Conservation (phyloP, 2,329 filamentous ascomycete genomes). For the Plectosphaerella plurivora region DNA sequence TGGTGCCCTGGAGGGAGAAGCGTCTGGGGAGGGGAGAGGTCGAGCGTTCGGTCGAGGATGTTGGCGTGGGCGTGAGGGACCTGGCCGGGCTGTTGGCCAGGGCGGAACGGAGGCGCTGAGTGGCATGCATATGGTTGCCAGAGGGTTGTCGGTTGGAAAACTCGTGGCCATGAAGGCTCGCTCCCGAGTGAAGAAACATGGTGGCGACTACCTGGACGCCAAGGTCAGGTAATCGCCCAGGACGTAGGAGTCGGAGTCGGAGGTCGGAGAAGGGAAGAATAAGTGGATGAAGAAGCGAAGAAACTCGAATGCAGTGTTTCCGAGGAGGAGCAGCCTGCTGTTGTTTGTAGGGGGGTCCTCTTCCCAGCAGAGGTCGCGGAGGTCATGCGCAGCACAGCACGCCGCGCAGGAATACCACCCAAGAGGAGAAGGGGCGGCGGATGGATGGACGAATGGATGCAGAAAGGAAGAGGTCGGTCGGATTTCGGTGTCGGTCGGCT, state of each 20-base stretch:
- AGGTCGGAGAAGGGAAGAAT: not conserved
- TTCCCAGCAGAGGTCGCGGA: too few species aligned
- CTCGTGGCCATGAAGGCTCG: conserved; percentile 57
- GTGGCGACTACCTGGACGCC: conserved; percentile 11
- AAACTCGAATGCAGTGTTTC: not conserved
- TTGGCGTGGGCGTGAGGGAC: not conserved
- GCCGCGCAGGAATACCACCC: too few species aligned
- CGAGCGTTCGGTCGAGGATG: not conserved
- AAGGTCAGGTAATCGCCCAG: conserved; percentile 1
- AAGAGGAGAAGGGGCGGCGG: too few species aligned
- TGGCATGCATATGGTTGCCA: conserved; percentile 14
- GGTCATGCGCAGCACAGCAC: too few species aligned
- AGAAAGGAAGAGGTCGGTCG: too few species aligned
- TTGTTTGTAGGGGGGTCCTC: too few species aligned
- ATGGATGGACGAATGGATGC: too few species aligned
- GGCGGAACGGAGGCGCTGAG: conserved; percentile 5
- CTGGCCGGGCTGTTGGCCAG: not conserved
- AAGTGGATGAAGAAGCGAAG: not conserved
- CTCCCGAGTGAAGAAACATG: conserved; percentile 58
- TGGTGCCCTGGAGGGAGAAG: not conserved
- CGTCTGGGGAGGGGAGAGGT: not conserved
- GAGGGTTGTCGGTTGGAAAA: conserved; percentile 38
- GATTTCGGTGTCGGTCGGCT: too few species aligned
- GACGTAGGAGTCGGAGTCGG: not conserved
- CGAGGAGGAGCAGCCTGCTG: not conserved